Evolutionary conservation across 768 basidiomycete species (phyloP).

Genomic region (Leucosporidium scottii): DNA sequence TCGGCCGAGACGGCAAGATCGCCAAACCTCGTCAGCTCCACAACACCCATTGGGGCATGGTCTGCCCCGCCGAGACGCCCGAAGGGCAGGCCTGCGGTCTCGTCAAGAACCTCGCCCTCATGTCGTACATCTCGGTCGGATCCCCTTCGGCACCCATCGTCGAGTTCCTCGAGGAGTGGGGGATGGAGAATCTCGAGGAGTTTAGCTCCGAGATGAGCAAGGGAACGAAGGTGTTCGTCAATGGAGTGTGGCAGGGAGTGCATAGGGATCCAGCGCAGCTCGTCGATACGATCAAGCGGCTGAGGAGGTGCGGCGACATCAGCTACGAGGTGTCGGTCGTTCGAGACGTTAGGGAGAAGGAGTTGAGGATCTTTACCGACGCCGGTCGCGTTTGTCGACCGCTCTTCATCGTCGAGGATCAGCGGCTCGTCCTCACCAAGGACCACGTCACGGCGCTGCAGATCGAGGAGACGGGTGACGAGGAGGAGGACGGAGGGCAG

Average conservation of each 20-base stretch:
- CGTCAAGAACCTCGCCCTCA: slow-evolving; percentile 95
- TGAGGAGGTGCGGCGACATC: slow-evolving; percentile 89
- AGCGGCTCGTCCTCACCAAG: slow-evolving; percentile 65
- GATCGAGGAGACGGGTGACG: slow-evolving; percentile 50
- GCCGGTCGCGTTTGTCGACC: slow-evolving; percentile 95
- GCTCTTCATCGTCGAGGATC: slow-evolving; percentile 82
- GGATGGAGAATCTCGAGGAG: slow-evolving; percentile 87
- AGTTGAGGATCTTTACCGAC: slow-evolving; percentile 89
- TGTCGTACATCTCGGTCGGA: slow-evolving; percentile 97
- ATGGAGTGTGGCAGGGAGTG: slow-evolving; percentile 99
- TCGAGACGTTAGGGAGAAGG: slow-evolving; percentile 91
- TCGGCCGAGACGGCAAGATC: slow-evolving; percentile 97
- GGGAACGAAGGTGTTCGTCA: slow-evolving; percentile 90
- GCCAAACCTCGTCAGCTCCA: slow-evolving; percentile 98
- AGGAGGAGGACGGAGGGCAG: slow-evolving; percentile 35
- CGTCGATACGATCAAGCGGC: slow-evolving; percentile 83
- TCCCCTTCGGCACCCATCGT: slow-evolving; percentile 92
- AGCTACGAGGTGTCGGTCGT: slow-evolving; percentile 94
- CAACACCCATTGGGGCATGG: slow-evolving; percentile 99
- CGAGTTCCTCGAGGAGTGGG: slow-evolving; percentile 98
- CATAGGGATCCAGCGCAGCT: slow-evolving; percentile 90
- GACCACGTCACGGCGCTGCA: slow-evolving; percentile 70
- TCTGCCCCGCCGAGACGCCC: slow-evolving; percentile 97
- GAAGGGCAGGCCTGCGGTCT: slow-evolving; percentile 99
- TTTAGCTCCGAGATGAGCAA: slow-evolving; percentile 55